phyloP scores from a whole-genome alignment of 768 basidiomycete genomes.

The Suillus ampliporus region DNA sequence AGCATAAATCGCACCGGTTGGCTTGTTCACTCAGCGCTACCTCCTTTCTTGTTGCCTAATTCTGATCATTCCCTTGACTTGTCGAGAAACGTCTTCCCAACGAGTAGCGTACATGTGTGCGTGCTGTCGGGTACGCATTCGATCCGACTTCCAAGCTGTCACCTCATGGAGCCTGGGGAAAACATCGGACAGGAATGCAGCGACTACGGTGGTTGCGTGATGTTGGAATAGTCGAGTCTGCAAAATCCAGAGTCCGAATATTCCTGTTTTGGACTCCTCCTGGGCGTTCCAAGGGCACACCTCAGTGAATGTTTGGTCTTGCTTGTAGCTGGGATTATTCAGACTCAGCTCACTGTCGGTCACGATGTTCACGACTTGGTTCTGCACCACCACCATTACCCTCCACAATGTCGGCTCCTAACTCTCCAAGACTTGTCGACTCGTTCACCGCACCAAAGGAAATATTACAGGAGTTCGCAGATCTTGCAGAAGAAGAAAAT shows the following conservation, averaged over 20 bases:
- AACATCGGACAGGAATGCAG: constrained; percentile 5
- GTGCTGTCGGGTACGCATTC: not conserved
- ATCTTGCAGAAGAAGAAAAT: constrained; percentile 93
- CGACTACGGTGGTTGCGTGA: not conserved
- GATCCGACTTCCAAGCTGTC: constrained; percentile 1
- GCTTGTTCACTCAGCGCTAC: not conserved
- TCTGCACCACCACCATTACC: constrained; percentile 24
- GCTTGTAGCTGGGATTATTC: constrained; percentile 34
- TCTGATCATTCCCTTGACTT: constrained; percentile 1
- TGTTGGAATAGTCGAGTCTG: not conserved
- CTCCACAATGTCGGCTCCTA: constrained; percentile 56
- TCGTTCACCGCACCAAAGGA: constrained; percentile 94
- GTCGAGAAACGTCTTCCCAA: constrained; percentile 4
- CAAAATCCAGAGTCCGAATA: not conserved
- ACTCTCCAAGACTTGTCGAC: constrained; percentile 79
- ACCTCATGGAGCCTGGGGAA: constrained; percentile 1
- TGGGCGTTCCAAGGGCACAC: not conserved
- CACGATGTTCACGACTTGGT: constrained; percentile 15
- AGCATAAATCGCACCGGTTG: not conserved
- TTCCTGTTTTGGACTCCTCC: not conserved
- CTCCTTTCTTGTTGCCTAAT: not conserved
- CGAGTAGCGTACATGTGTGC: not conserved
- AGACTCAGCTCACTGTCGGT: constrained; percentile 31
- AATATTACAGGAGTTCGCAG: constrained; percentile 90
- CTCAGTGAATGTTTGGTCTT: constrained; percentile 31